Evolutionary conservation across 345 rosid genomes (phyloP).

Genomic region (Ailanthus altissimus): DNA sequence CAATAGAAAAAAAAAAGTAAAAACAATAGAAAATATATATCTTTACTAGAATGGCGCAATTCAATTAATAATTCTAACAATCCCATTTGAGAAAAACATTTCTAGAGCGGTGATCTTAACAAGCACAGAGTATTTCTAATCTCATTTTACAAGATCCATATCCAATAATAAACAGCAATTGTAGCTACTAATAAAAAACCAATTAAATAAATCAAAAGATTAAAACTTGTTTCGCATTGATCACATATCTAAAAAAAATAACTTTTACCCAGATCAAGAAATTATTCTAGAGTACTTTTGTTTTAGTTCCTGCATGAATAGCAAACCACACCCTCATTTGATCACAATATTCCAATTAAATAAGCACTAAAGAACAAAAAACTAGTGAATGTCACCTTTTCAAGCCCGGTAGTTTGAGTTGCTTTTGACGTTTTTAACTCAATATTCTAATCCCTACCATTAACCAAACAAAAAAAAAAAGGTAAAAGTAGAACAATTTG

Average conservation of each 20-base stretch:
- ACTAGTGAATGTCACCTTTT: too few species aligned
- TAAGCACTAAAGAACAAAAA: too few species aligned
- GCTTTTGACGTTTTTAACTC: too few species aligned
- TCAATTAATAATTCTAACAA: not conserved
- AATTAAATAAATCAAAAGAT: not conserved
- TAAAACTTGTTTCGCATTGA: not conserved
- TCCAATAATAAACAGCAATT: conserved; percentile 20
- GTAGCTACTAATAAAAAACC: conserved; percentile 9
- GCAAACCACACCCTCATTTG: too few species aligned
- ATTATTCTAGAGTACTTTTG: too few species aligned
- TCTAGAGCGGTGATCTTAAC: not conserved
- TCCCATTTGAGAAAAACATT: not conserved
- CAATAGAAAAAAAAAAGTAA: not conserved
- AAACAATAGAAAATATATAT: not conserved
- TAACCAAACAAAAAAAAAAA: too few species aligned
- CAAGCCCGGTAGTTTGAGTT: too few species aligned
- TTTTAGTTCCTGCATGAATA: too few species aligned
- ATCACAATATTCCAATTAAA: too few species aligned
- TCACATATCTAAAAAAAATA: conserved; percentile 25
- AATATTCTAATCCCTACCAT: too few species aligned
- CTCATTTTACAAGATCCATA: conserved; percentile 14
- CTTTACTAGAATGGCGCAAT: conserved; percentile 6
- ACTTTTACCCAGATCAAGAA: conserved; percentile 14
- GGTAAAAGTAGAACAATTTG: too few species aligned
- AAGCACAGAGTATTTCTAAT: not conserved